These are phyloP conservation scores for Metarhizium guizhouense DNA, from an alignment of 2,329 filamentous ascomycete genomes.

Conservation along the genomic window DNA sequence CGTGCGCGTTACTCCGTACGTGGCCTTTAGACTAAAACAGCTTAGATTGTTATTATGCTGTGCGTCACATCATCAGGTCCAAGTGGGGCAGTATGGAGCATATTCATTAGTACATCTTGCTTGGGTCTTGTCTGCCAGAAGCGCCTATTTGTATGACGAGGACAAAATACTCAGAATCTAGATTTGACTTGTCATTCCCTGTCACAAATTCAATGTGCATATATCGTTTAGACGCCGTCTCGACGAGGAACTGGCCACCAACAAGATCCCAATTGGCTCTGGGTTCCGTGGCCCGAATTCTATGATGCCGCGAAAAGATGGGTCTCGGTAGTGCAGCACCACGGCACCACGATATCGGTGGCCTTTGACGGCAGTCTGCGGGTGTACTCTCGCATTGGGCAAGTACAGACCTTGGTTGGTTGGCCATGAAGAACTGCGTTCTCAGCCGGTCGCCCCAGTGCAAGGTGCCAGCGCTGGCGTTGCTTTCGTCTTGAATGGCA, in stretches of 20 bases:
- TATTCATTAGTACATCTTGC: too few relatives aligned
- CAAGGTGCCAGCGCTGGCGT: neutral
- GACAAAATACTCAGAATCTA: neutral
- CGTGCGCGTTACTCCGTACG: too few relatives aligned
- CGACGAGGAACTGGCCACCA: constrained; percentile 1
- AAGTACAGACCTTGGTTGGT: constrained; percentile 1
- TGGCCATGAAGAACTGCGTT: neutral
- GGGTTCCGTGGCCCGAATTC: neutral
- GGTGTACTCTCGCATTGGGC: neutral
- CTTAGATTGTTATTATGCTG: too few relatives aligned
- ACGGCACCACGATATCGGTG: neutral
- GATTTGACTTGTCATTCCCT: neutral
- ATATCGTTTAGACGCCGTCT: constrained; percentile 1
- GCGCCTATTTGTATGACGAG: neutral
- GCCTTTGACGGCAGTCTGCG: neutral
- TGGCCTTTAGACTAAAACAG: too few relatives aligned
- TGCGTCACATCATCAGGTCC: too few relatives aligned
- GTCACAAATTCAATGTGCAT: constrained; percentile 2
- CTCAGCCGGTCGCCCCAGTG: neutral
- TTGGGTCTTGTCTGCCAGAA: too few relatives aligned
- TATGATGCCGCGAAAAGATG: neutral
- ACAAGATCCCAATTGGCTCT: neutral
- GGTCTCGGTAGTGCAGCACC: neutral
- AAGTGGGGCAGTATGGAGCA: too few relatives aligned
- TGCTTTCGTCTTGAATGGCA: neutral